Conservation (phyloP, 208 protist species). For the Leishmania martiniquensis region DNA sequence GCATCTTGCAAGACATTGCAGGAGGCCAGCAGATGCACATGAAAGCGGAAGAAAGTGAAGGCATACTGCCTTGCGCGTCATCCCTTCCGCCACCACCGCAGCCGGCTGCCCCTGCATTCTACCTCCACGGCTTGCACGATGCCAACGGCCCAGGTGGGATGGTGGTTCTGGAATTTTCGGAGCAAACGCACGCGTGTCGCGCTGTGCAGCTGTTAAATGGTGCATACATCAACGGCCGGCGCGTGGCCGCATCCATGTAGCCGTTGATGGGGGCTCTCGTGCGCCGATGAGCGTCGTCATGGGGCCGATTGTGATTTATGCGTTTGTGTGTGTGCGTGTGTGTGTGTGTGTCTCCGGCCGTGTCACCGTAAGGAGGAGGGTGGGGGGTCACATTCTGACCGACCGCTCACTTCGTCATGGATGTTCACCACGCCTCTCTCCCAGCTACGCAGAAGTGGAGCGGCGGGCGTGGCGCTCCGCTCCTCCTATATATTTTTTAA, state of each 20-base stretch:
- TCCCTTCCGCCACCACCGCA: slow-evolving; percentile 19
- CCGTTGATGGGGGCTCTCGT: neutral
- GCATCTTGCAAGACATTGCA: slow-evolving; percentile 11
- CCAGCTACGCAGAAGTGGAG: no score
- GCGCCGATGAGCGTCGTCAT: neutral
- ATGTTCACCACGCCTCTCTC: neutral
- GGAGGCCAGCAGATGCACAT: slow-evolving; percentile 2
- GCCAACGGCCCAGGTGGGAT: slow-evolving; percentile 62
- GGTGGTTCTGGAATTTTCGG: slow-evolving; percentile 61
- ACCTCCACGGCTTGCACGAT: slow-evolving; percentile 54
- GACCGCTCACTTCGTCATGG: neutral
- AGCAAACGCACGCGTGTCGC: slow-evolving; percentile 32
- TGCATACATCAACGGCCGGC: slow-evolving; percentile 66
- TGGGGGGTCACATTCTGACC: neutral
- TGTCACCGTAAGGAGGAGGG: neutral
- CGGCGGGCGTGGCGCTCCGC: no score
- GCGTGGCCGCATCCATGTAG: slow-evolving; percentile 59
- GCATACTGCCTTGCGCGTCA: slow-evolving; percentile 19
- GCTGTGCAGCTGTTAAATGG: slow-evolving; percentile 63
- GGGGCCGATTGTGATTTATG: neutral
- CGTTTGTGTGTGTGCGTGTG: neutral
- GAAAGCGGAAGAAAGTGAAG: neutral
- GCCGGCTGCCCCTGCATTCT: slow-evolving; percentile 6
- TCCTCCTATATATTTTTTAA: no score
- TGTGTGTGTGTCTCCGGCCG: neutral